A percentile compares a stretch with the other conserved stretches of the same genome.
These are phyloP conservation scores for Falciphora oryzae DNA, from an alignment of 2,329 filamentous ascomycete species.

Conservation along the genomic window DNA sequence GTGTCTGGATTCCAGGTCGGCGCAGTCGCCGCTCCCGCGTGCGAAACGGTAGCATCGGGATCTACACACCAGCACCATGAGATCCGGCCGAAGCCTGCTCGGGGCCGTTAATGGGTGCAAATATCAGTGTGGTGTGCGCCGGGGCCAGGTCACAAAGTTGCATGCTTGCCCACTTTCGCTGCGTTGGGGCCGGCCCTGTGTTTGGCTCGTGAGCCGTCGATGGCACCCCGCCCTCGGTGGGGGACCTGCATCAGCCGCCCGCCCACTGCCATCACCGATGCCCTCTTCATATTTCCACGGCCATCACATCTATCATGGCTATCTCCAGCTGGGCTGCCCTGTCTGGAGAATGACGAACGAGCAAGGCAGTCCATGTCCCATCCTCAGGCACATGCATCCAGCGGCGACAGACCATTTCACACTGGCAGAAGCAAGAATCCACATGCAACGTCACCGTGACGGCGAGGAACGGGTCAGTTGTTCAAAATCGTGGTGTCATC, in stretches of 20 bases:
- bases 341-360: neutral
- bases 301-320: too few species aligned
- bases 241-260: neutral
- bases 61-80: neutral
- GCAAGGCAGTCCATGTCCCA: neutral
- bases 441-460: neutral
- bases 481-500: conserved; percentile 4
- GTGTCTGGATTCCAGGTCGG: neutral
- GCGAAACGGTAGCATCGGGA: neutral
- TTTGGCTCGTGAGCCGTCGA: neutral
- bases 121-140: neutral
- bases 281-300: too few species aligned
- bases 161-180: neutral
- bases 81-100: too few species aligned
- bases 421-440: neutral
- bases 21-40: neutral
- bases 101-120: neutral
- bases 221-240: neutral
- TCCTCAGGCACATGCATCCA: neutral
- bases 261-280: too few species aligned
- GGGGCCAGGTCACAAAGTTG: neutral
- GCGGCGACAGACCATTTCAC: neutral
- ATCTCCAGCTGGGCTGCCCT: neutral
- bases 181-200: neutral
- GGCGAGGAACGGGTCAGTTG: neutral